Base-by-base conservation (phyloP, 2,329 filamentous ascomycete genomes). In the Monilinia fructicola region DNA sequence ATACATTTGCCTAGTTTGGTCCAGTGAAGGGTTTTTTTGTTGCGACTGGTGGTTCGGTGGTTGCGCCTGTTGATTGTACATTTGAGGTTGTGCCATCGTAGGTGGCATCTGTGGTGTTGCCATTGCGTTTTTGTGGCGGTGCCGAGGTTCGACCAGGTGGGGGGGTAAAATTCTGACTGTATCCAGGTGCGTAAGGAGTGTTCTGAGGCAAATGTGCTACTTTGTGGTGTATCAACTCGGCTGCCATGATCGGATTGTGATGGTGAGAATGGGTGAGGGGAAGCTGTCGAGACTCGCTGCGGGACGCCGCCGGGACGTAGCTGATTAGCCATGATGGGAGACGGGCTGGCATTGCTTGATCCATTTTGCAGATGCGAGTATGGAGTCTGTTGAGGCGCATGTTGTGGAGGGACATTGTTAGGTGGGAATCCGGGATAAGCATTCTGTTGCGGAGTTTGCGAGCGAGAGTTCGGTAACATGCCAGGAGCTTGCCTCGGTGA, bases 271-370 rank as follows among this genome's bases (percentile, higher is more conserved):
- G 92, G 92, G 78, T 95, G 94, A 4, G 95, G 94, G 42, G 95
- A 98, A 54, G 92, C 90, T 55, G 94, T 97, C 71, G 93, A 90
- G 78, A 98, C 92, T 74, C 93, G 84, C 76, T 93, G 91, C 50
- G 89, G 88, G 18, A 90, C 87, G 73, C 85, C 85, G 75, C 90
- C 86, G 44, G 88, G 85, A 69, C 87, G 86, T 76, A 89, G 82
- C 74, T 96, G 93, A 76, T 90, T 93, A 69, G 87, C 87, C 87
- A 97, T 93, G 69, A 96, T 94, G 38, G 95, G 95, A 9, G 95
- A 98, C 14, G 94, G 94, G 50, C 92, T 97, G 69, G 92, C 90
- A 77, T 93, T 95, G 61, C 87, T 85, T 4, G 92, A 93, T 62
- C 89, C 89, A 74, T 91, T 90, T 74, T 92, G 90, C 65, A 96